phyloP scores from a whole-genome alignment of 169 alveolate genomes.

The Plasmodium fragile region DNA sequence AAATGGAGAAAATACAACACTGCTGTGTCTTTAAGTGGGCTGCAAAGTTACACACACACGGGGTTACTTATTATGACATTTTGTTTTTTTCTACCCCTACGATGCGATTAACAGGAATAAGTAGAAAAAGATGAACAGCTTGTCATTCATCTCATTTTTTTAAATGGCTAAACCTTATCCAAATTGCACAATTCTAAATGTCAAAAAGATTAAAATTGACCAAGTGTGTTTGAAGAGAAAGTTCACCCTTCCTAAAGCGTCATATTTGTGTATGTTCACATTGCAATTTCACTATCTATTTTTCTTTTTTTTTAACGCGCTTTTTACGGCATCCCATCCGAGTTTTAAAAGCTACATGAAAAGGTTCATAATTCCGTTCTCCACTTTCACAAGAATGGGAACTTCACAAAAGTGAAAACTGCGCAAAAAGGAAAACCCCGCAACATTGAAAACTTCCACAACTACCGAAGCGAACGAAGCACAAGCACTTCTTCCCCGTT shows the following conservation, averaged over 20 bases:
- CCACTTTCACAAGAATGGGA: not conserved
- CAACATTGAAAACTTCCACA: not conserved
- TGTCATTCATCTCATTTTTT: not conserved
- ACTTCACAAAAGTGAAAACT: not conserved
- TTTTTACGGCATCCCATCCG: not conserved
- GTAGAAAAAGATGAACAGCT: not conserved
- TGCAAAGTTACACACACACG: not conserved
- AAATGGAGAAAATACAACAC: not conserved
- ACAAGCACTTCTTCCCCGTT: not conserved
- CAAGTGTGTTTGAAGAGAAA: not conserved
- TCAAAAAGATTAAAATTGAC: not conserved
- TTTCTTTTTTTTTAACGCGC: not conserved
- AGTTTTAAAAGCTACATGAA: not conserved
- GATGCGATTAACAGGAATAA: not conserved
- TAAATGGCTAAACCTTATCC: not conserved
- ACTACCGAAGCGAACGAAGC: not conserved
- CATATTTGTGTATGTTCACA: not conserved
- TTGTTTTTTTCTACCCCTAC: not conserved
- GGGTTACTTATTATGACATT: not conserved
- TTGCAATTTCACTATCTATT: not conserved
- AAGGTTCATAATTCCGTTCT: not conserved
- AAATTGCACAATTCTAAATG: not conserved
- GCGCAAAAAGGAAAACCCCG: not conserved
- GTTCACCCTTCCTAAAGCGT: not conserved
- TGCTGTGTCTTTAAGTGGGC: not conserved